Conservation (phyloP, 805 yeast genomes). For the Candida silvicultrix region DNA sequence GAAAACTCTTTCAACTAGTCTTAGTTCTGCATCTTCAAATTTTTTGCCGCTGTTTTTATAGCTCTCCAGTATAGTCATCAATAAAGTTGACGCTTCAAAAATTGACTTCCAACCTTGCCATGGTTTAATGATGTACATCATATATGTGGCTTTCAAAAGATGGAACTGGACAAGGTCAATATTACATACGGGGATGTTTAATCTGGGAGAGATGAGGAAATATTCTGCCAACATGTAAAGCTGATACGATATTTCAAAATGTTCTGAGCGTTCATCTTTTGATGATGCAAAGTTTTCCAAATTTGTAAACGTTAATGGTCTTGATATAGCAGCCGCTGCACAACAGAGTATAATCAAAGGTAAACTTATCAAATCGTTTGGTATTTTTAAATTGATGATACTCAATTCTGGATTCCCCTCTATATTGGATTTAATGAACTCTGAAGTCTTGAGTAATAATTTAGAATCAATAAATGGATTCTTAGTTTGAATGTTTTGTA, state of each 20-base stretch:
- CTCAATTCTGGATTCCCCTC: background rate
- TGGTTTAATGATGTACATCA: constrained; percentile 21
- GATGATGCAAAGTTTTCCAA: constrained; percentile 8
- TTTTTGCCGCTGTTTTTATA: constrained; percentile 12
- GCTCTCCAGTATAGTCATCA: constrained; percentile 15
- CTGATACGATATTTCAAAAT: constrained; percentile 5
- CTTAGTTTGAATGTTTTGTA: constrained; percentile 13
- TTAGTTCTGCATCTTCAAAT: constrained; percentile 13
- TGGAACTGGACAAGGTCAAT: constrained; percentile 12
- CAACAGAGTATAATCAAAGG: constrained; percentile 8
- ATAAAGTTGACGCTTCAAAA: constrained; percentile 14
- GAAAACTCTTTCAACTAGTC: constrained; percentile 15
- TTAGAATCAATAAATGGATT: constrained; percentile 14
- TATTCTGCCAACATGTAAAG: constrained; percentile 8
- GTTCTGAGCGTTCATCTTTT: constrained; percentile 4
- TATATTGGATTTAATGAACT: constrained; percentile 2
- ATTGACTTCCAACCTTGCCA: constrained; percentile 16
- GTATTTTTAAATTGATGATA: constrained; percentile 7
- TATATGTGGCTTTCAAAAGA: constrained; percentile 12
- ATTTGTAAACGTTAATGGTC: constrained; percentile 13
- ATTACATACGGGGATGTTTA: constrained; percentile 10
- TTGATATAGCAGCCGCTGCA: constrained; percentile 14
- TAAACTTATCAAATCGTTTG: constrained; percentile 8
- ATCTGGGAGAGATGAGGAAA: constrained; percentile 6
- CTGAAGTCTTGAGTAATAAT: constrained; percentile 6